Base-by-base conservation (phyloP, 2,329 filamentous ascomycete species). In the Trichocomaceae sp. region DNA sequence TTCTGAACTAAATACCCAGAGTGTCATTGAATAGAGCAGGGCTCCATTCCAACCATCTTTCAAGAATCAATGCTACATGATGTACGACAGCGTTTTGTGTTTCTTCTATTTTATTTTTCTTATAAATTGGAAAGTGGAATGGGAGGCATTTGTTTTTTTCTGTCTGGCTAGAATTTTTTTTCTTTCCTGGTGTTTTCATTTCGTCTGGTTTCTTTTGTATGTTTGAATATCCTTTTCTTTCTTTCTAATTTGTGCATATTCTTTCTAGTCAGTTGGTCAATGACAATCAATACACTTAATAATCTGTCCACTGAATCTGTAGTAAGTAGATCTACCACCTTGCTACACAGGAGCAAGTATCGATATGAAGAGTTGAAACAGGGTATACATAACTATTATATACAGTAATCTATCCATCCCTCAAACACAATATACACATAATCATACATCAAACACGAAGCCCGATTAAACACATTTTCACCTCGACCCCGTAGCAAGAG, bases 141-240 rank as follows among this genome's bases (percentile, higher is more conserved):
- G 47, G 49, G 49, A 45, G 46, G 50, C 41, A 48, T 59, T 59
- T 57, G 54, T 52, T 54, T 57, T 54, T 57, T 49, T 58, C 13
- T 13, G 49, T 57, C 17, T 15, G 23, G 20, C 42, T 35, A 55
- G 55, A 57, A 29, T 29, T 29, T 61, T 56, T 29, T 29, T 61
- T 56, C 57, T 60, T 57, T 63, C 59, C 56, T 57, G 59, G 50
- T 58, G 55, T 55, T 54, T 49, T 50, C 56, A 26, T 45, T 55
- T 57, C n/a, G 41, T 60, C 55, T 59, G 44, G 52, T 48, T 54
- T 20, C 44, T 58, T 56, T 57, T 44, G 46, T 55, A 51, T 60
- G 58, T 41, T 57, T 59, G 58, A 54, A 41, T 42, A 47, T 57
- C 7, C 23, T 26, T 26, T 48, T 50, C 46, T 50, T 44, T 42